Base-by-base conservation (phyloP, 441 rosid genomes). In the Populus hybrid region DNA sequence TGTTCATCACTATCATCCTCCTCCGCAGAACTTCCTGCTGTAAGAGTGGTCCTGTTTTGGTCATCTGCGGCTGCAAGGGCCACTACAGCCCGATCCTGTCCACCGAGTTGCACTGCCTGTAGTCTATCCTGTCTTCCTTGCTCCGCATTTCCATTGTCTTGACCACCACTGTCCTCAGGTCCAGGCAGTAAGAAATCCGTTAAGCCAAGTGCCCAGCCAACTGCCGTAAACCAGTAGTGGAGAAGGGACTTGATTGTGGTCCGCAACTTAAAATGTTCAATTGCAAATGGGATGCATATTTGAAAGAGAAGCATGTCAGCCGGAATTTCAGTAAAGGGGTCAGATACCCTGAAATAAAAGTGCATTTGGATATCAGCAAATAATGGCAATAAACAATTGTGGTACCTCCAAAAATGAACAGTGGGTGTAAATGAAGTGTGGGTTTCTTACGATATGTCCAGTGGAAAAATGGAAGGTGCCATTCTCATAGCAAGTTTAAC, bases 291-390 rank as follows among this genome's bases (percentile, higher is more conserved):
- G 77, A 93, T 90, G 88, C 98, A 96, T 76, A 96, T 96, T 87
- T 94, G 98, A 81, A 96, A 91, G 73, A 96, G 91, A 78, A 96
- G 99, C 93, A 94, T 90, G 90, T 92, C 98, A 36, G 96, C 98
- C 0, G 99, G 99, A 79, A 96, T 94, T 85, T 96, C 99, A 18
- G 99, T 96, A 85, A 94, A 93, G 74, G 98, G 99, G 81, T 96
- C 99, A 0, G 98, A 93, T 42, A 96, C 94, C 81, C 99, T 95
- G 94, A 76, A 81, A 76, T 34, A 86, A 80, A 79, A 16, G 28
- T 9, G 24, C 9, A 78, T 71, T 28, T 30, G 14, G 23, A 70
- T 53, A 59, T 85, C 72, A 82, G 81, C 74, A 76, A 26, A 71
- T 66, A 59, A 78, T 67, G 67, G 34, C 10, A 16, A 69, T 50